A percentile compares a stretch with the other conserved stretches of the same genome.
Evolutionary conservation across 2,329 filamentous ascomycete species (phyloP).

Genomic region (Leptographium wingfieldii): DNA sequence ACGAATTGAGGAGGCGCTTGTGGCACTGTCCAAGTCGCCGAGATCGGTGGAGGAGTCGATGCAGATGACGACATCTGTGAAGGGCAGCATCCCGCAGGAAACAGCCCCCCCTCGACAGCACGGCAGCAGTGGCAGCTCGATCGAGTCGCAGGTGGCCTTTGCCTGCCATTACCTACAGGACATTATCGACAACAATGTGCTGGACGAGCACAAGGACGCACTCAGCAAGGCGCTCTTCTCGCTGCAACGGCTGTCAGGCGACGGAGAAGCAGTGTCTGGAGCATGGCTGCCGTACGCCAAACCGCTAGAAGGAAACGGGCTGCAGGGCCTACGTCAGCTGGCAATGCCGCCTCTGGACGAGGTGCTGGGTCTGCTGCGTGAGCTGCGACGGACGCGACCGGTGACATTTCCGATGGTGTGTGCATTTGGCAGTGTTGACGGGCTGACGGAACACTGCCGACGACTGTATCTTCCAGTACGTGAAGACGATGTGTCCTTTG

Average conservation of each 20-base stretch:
- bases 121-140: background rate
- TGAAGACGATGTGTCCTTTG: background rate
- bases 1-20: background rate
- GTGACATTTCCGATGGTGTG: constrained; percentile 4
- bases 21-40: background rate
- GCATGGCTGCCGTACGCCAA: background rate
- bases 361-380: background rate
- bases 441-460: background rate
- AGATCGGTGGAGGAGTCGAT: background rate
- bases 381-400: background rate
- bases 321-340: background rate
- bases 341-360: background rate
- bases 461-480: background rate
- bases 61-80: background rate
- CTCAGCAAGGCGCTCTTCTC: background rate
- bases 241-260: background rate
- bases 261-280: background rate
- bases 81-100: background rate
- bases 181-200: background rate
- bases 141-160: background rate
- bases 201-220: background rate
- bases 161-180: background rate
- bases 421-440: background rate
- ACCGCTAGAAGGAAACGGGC: background rate
- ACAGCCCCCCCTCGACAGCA: background rate